phyloP scores from a whole-genome alignment of 2,329 filamentous ascomycete genomes.

The Cladophialophora psammophila region DNA sequence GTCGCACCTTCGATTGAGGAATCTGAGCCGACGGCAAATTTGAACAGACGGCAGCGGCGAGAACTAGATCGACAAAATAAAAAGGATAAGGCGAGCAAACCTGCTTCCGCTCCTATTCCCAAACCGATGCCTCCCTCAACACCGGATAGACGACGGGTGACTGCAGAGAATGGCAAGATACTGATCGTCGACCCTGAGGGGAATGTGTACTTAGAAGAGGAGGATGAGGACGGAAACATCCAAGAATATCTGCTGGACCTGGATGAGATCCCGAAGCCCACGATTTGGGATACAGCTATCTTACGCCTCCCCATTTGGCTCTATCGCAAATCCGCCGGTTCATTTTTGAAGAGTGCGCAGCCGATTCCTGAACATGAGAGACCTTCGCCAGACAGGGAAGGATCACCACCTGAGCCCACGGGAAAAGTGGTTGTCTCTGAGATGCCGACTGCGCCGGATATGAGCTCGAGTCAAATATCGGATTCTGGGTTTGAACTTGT shows the following conservation, averaged over 20 bases:
- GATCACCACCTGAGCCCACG: constrained; percentile 13
- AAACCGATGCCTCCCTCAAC: constrained; percentile 63
- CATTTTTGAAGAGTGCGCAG: constrained; percentile 55
- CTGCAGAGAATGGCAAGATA: constrained; percentile 94
- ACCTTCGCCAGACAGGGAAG: constrained; percentile 8
- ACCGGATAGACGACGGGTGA: constrained; percentile 83
- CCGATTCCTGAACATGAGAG: constrained; percentile 24
- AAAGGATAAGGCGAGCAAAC: constrained; percentile 62
- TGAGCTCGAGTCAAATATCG: constrained; percentile 38
- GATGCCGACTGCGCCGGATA: constrained; percentile 22
- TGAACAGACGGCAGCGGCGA: constrained; percentile 86
- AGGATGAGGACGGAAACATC: constrained; percentile 82
- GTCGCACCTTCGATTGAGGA: constrained; percentile 52
- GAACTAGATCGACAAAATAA: constrained; percentile 85
- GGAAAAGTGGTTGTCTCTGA: constrained; percentile 22
- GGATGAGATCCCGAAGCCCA: constrained; percentile 79
- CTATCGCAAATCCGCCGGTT: constrained; percentile 65
- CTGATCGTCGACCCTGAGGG: constrained; percentile 90
- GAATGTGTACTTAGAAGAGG: constrained; percentile 93
- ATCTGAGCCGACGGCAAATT: constrained; percentile 60
- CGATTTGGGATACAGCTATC: constrained; percentile 81
- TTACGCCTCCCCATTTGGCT: constrained; percentile 78
- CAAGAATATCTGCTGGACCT: constrained; percentile 89
- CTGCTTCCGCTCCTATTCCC: constrained; percentile 51
- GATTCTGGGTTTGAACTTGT: constrained; percentile 42